A percentile compares a stretch with the other conserved stretches of the same genome.
Evolutionary conservation across 176 grass and related monocot species (phyloP).

Genomic region (Aegilops longissima): DNA sequence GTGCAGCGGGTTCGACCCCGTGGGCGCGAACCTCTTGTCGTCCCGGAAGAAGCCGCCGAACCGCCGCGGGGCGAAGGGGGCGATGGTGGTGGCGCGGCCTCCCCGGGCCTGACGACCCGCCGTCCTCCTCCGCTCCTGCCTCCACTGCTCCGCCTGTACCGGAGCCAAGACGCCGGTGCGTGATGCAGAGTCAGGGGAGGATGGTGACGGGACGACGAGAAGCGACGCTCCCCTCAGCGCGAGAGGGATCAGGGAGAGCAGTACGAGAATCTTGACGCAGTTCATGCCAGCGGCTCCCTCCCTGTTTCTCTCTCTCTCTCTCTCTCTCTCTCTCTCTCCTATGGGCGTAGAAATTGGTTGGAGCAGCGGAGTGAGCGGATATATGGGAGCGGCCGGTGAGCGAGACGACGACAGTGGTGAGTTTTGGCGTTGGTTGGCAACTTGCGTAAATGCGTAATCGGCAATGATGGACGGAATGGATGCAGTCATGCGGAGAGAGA

Average conservation of each 20-base stretch:
- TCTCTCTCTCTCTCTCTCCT: not conserved
- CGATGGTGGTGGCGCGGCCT: not conserved
- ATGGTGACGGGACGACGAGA: slow-evolving; percentile 17
- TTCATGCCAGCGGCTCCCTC: slow-evolving; percentile 25
- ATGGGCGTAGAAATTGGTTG: not conserved
- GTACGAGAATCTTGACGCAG: slow-evolving; percentile 42
- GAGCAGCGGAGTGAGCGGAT: not conserved
- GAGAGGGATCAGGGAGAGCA: slow-evolving; percentile 45
- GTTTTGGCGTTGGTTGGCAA: not conserved
- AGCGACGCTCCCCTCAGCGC: slow-evolving; percentile 34
- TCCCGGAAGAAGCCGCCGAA: slow-evolving; percentile 42
- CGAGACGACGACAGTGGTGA: not conserved
- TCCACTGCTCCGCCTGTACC: not conserved
- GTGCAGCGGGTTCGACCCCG: slow-evolving; percentile 74
- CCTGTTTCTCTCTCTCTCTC: not conserved
- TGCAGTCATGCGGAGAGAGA: not conserved
- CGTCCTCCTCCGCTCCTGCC: not conserved
- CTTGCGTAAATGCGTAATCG: slow-evolving; percentile 11
- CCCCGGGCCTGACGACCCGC: not conserved
- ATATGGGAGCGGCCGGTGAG: slow-evolving; percentile 5
- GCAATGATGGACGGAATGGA: slow-evolving; percentile 31
- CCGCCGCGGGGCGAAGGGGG: slow-evolving; percentile 23
- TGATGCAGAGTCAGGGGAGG: not conserved
- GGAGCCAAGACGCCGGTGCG: not conserved
- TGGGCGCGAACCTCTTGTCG: slow-evolving; percentile 71